Evolutionary conservation across 2,329 filamentous ascomycete species (phyloP).

Genomic region (Emmonsia crescens): DNA sequence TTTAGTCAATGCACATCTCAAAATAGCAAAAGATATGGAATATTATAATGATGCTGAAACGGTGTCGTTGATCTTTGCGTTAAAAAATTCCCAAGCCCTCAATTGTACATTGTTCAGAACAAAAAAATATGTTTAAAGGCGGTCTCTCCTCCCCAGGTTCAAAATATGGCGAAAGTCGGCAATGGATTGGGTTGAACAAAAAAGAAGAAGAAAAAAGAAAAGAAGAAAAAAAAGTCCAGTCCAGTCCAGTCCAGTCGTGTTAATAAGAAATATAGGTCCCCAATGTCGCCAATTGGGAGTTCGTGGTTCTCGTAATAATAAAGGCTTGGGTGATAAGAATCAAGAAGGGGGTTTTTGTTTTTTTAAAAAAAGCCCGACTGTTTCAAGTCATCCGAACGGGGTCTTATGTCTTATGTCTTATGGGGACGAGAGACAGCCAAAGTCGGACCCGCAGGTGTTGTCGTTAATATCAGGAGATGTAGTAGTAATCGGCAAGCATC

Average conservation of each 20-base stretch:
- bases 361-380: not conserved
- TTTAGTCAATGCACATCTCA: not conserved
- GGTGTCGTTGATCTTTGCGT: not conserved
- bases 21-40: not conserved
- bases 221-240: too few relatives aligned
- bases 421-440: not conserved
- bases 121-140: not conserved
- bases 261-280: not conserved
- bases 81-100: not conserved
- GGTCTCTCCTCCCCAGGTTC: not conserved
- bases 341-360: too few relatives aligned
- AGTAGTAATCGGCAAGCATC: not conserved
- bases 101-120: not conserved
- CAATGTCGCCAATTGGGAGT: not conserved
- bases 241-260: not conserved
- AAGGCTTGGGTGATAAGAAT: not conserved
- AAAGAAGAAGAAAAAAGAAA: not conserved
- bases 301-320: slow-evolving; percentile 1
- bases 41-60: not conserved
- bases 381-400: not conserved
- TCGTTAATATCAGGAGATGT: not conserved
- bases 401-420: too few relatives aligned
- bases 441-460: not conserved
- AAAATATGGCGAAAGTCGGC: not conserved
- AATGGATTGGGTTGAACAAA: not conserved